Conservation (phyloP, 2,329 filamentous ascomycete genomes). For the Aureobasidium zeae region DNA sequence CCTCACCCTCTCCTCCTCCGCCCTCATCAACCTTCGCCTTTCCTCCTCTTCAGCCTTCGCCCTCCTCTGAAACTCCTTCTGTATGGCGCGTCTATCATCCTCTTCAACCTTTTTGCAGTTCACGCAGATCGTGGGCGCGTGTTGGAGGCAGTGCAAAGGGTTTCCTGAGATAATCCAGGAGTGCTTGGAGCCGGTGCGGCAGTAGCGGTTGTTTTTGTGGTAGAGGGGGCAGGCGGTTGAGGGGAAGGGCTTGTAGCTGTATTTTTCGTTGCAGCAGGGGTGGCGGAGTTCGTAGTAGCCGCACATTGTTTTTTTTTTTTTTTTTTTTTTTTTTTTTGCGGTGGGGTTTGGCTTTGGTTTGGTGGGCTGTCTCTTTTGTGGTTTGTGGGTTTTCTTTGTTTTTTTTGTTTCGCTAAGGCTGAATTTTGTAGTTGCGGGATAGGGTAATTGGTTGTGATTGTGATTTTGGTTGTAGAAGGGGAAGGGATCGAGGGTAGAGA, state of each 20-base stretch:
- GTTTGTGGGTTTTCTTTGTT: too few relatives aligned
- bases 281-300: conserved; percentile 4
- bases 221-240: neutral
- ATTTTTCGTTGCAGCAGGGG: conserved; percentile 1
- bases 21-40: neutral
- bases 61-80: neutral
- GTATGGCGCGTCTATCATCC: neutral
- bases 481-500: too few relatives aligned
- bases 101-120: neutral
- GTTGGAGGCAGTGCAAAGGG: too few relatives aligned
- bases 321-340: too few relatives aligned
- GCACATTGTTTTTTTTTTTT: neutral
- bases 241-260: neutral
- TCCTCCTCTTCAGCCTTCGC: neutral
- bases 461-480: too few relatives aligned
- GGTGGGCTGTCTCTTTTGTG: too few relatives aligned
- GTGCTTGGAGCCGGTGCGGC: conserved; percentile 3
- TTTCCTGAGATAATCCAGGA: neutral
- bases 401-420: too few relatives aligned
- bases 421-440: too few relatives aligned
- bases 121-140: neutral
- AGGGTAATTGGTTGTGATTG: too few relatives aligned
- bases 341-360: too few relatives aligned
- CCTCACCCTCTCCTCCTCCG: neutral
- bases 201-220: neutral